A percentile compares a stretch with the other conserved stretches of the same genome.
Evolutionary conservation across 2,329 filamentous ascomycete genomes (phyloP).

Genomic region (Lasiodiplodia gonubiensis): DNA sequence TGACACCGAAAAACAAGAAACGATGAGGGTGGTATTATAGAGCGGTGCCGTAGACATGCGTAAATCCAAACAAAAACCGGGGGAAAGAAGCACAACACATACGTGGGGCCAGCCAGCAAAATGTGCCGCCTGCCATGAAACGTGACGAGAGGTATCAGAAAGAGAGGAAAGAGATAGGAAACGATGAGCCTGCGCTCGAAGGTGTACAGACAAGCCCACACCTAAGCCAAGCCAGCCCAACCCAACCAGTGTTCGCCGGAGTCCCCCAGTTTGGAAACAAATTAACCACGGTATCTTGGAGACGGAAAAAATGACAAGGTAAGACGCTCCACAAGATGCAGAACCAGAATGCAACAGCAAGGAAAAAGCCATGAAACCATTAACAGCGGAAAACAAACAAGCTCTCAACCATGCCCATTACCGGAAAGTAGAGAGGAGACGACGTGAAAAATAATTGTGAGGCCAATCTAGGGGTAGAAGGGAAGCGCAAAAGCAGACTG

Average conservation of each 20-base stretch:
- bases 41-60: slow-evolving; percentile 24
- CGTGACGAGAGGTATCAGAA: slow-evolving; percentile 25
- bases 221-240: slow-evolving; percentile 29
- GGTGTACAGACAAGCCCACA: slow-evolving; percentile 29
- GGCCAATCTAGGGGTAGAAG: slow-evolving; percentile 28
- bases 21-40: slow-evolving; percentile 27
- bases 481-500: slow-evolving; percentile 4
- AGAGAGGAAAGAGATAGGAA: slow-evolving; percentile 21
- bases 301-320: slow-evolving; percentile 1
- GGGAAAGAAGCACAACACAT: slow-evolving; percentile 27
- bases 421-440: slow-evolving; percentile 28
- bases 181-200: slow-evolving; percentile 27
- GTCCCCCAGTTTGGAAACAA: slow-evolving; percentile 28
- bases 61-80: slow-evolving; percentile 27
- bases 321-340: slow-evolving; percentile 28
- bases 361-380: slow-evolving; percentile 23
- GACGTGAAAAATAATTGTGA: slow-evolving; percentile 19
- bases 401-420: slow-evolving; percentile 28
- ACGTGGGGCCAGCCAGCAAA: slow-evolving; percentile 29
- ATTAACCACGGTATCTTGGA: slow-evolving; percentile 28
- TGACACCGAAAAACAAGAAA: slow-evolving; percentile 28
- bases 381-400: slow-evolving; percentile 19
- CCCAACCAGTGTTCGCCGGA: slow-evolving; percentile 29
- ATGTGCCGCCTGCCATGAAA: slow-evolving; percentile 20
- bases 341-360: slow-evolving; percentile 25